Base-by-base conservation (phyloP, 2,329 filamentous ascomycete species). In the Colletotrichum spaethianum region DNA sequence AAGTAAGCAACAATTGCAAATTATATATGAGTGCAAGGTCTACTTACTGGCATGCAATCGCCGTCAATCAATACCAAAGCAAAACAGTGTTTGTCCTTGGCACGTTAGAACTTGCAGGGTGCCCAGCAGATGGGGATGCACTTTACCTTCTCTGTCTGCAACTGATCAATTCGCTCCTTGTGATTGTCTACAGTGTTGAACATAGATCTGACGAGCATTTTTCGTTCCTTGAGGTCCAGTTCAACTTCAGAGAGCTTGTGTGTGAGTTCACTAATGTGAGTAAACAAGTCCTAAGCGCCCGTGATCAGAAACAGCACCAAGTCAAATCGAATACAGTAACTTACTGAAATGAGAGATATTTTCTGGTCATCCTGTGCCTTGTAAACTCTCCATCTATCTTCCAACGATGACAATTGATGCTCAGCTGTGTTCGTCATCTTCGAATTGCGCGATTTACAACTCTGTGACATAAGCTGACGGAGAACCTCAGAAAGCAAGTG, bases 51-150 rank as follows among this genome's bases (percentile, higher is more conserved):
- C 80, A 83, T 82, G 64, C 78, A 78, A 66, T 83, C 82, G 4
- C 82, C 82, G 72, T 83, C 82, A 66, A 83, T 77, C 20, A 84
- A 67, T 52, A 83, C 80, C 12, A 77, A 78, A 64, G 78, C 78
- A 75, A 79, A 83, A 69, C 57, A 72, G 23, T 77, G 70, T 18
- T 72, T 73, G 52, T 74, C 73, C 77, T 78, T 40, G 16, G 12
- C 11, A 38, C 3, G 48, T 71, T 3, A 71, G 44, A 40, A 2
- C 9, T 9, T 33, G 23, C 2, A 31, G 23, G 1, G 3, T 16
- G 11, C 5, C 28, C 4, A 2, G 20, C 11, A 23, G 23, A 7
- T 20, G 7, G 4, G 33, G 26, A 28, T 44, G 12, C 0, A 23
- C 1, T 8, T 9, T 14, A 63, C 68, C 23, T 63, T 69, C 12